Conservation (phyloP, 805 yeast genomes). For the Candida hungchunana region DNA sequence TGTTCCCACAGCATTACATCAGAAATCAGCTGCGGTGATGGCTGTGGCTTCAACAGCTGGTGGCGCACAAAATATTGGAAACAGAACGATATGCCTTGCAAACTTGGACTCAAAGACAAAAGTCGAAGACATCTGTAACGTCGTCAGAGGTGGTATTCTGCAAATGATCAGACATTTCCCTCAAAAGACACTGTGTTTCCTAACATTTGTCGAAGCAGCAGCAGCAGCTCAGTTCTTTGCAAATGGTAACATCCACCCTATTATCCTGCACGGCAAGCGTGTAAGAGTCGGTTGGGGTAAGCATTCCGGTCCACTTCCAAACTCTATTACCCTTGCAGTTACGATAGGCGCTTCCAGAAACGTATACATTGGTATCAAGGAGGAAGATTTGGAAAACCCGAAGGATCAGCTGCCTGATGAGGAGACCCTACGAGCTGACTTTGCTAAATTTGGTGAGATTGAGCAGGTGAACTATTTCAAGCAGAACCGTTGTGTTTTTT, state of each 20-base stretch:
- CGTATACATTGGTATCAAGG: constrained; percentile 62
- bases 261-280: constrained; percentile 57
- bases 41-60: constrained; percentile 40
- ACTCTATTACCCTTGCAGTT: constrained; percentile 56
- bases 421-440: constrained; percentile 52
- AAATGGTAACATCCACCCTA: constrained; percentile 52
- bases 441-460: constrained; percentile 59
- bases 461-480: constrained; percentile 73
- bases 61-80: constrained; percentile 79
- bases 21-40: constrained; percentile 13
- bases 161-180: constrained; percentile 52
- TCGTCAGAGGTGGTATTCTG: constrained; percentile 71
- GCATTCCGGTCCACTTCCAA: constrained; percentile 58
- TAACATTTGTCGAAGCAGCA: constrained; percentile 61
- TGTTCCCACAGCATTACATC: constrained; percentile 11
- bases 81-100: constrained; percentile 68
- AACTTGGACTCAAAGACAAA: constrained; percentile 61
- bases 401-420: constrained; percentile 40
- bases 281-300: constrained; percentile 68
- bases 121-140: constrained; percentile 71
- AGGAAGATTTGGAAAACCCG: constrained; percentile 29
- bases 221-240: constrained; percentile 67
- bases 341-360: constrained; percentile 75
- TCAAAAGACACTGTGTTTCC: constrained; percentile 57
- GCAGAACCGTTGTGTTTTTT: constrained; percentile 69